These are phyloP conservation scores for Hyphopichia buzzinii DNA, from an alignment of 1,139 yeast species.

Conservation along the genomic window DNA sequence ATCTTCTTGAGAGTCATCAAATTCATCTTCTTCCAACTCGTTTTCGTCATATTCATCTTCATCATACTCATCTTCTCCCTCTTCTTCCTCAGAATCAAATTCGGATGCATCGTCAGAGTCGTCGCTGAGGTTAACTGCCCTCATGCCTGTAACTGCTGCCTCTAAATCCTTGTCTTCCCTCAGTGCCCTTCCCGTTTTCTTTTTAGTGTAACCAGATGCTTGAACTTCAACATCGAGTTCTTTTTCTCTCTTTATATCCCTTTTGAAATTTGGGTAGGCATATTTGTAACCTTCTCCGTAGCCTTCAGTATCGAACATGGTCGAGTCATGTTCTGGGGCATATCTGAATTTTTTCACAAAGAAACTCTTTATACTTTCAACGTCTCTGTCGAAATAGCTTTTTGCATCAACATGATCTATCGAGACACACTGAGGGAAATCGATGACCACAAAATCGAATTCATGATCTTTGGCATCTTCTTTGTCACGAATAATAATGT, in stretches of 20 bases:
- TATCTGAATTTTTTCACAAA: constrained; percentile 78
- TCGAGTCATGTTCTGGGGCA: constrained; percentile 58
- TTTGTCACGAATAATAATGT: constrained; percentile 76
- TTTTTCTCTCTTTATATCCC: constrained; percentile 70
- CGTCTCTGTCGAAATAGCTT: constrained; percentile 85
- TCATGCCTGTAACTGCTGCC: constrained; percentile 66
- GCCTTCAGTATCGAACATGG: constrained; percentile 75
- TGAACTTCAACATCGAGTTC: constrained; percentile 78
- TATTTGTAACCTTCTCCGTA: constrained; percentile 76
- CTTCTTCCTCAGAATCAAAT: constrained; percentile 26
- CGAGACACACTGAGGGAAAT: constrained; percentile 97
- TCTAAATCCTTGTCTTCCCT: constrained; percentile 63
- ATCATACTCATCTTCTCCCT: constrained; percentile 27
- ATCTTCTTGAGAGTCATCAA: constrained; percentile 21
- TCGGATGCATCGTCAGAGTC: constrained; percentile 27
- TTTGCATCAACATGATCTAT: constrained; percentile 89
- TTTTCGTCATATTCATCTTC: constrained; percentile 28
- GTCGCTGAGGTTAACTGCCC: constrained; percentile 36
- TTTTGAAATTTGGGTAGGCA: constrained; percentile 74
- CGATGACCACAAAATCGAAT: constrained; percentile 80
- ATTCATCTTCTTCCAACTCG: constrained; percentile 27
- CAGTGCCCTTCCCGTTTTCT: constrained; percentile 56
- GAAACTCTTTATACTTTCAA: constrained; percentile 80
- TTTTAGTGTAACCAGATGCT: constrained; percentile 88
- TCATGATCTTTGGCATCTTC: constrained; percentile 52